Evolutionary conservation across 768 basidiomycete species (phyloP).

Genomic region (Gautieria morchelliformis): DNA sequence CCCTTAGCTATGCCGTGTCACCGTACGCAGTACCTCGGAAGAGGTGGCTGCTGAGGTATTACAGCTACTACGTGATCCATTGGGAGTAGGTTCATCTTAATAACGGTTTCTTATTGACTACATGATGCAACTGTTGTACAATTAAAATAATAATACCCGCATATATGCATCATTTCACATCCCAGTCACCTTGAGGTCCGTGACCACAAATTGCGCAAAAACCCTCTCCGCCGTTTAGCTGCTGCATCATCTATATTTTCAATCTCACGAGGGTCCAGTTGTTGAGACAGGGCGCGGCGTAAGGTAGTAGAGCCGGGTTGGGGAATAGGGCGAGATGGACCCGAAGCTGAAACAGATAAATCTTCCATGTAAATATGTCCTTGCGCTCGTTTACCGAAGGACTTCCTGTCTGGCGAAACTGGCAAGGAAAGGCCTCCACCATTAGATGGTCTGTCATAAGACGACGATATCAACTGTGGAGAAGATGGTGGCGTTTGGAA

Average conservation of each 20-base stretch:
- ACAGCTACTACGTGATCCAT: conserved; percentile 34
- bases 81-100: conserved; percentile 16
- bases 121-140: conserved; percentile 5
- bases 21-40: conserved; percentile 92
- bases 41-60: conserved; percentile 69
- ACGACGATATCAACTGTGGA: conserved; percentile 6
- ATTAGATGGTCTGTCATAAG: not conserved
- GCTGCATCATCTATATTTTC: conserved; percentile 4
- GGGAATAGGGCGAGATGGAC: not conserved
- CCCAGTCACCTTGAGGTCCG: conserved; percentile 1
- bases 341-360: not conserved
- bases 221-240: conserved; percentile 2
- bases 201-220: conserved; percentile 4
- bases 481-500: conserved; percentile 4
- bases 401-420: not conserved
- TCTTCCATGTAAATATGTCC: not conserved
- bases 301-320: not conserved
- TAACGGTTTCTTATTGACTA: not conserved
- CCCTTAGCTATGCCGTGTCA: conserved; percentile 77
- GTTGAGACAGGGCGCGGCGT: conserved; percentile 3
- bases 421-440: not conserved
- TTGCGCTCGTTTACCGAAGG: not conserved
- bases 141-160: conserved; percentile 6
- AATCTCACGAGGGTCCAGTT: conserved; percentile 4
- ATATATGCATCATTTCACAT: not conserved